A percentile compares a stretch with the other conserved stretches of the same genome.
Evolutionary conservation across 495 filamentous ascomycete genomes (phyloP).

Genomic region (Penicillium flavigenum): DNA sequence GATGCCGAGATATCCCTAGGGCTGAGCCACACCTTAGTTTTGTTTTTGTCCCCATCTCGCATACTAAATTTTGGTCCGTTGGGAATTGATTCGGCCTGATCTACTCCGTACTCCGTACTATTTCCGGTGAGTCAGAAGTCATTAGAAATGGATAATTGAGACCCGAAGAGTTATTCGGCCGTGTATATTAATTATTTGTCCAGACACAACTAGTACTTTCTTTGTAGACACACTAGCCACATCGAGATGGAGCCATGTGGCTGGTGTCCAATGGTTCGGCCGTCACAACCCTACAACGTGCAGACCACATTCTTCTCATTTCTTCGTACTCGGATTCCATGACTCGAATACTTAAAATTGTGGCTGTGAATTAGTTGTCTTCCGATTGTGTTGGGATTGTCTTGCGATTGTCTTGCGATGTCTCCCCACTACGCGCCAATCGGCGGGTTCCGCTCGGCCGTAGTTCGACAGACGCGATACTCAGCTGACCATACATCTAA

Average conservation of each 20-base stretch:
- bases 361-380: conserved; percentile 8
- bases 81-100: conserved; percentile 5
- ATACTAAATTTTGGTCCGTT: neutral
- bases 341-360: neutral
- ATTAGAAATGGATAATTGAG: neutral
- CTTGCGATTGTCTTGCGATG: conserved; percentile 7
- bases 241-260: conserved; percentile 5
- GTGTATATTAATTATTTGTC: neutral
- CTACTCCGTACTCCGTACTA: neutral
- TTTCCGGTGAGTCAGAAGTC: conserved; percentile 7
- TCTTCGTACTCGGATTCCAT: neutral
- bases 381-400: conserved; percentile 7
- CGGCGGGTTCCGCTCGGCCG: conserved; percentile 9
- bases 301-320: neutral
- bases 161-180: neutral
- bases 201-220: neutral
- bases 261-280: conserved; percentile 4
- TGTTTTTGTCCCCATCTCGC: conserved; percentile 2
- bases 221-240: conserved; percentile 7
- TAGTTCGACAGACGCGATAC: conserved; percentile 6
- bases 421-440: conserved; percentile 10
- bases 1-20: conserved; percentile 15
- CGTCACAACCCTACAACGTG: conserved; percentile 1
- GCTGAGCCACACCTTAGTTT: conserved; percentile 30
- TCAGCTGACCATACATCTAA: conserved; percentile 11